Conservation (phyloP, 371 early-diverging fungal species). For the Mucor irregularis region DNA sequence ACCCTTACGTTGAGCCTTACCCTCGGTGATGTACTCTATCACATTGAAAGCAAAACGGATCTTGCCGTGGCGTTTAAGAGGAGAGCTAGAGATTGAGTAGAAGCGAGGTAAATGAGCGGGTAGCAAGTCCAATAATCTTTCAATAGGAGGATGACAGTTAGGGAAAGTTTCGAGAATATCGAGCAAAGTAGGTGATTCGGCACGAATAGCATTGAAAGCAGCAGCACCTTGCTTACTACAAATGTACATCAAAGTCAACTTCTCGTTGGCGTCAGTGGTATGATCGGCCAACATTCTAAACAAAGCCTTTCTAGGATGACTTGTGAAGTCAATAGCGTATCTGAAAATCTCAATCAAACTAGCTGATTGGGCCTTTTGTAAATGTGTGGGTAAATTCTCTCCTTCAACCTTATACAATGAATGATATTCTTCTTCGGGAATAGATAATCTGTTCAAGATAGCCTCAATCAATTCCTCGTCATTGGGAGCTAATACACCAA, state of each 20-base stretch:
- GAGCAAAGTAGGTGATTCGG: slow-evolving; percentile 68
- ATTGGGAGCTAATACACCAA: slow-evolving; percentile 85
- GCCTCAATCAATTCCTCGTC: slow-evolving; percentile 58
- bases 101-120: slow-evolving; percentile 83
- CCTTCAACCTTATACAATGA: slow-evolving; percentile 37
- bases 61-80: slow-evolving; percentile 46
- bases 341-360: slow-evolving; percentile 65
- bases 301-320: slow-evolving; percentile 76
- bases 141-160: slow-evolving; percentile 59
- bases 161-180: slow-evolving; percentile 83
- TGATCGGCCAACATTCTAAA: slow-evolving; percentile 82
- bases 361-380: slow-evolving; percentile 47
- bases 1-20: slow-evolving; percentile 62
- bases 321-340: slow-evolving; percentile 73
- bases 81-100: slow-evolving; percentile 83
- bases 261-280: slow-evolving; percentile 65
- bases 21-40: slow-evolving; percentile 65
- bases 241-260: slow-evolving; percentile 70
- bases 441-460: slow-evolving; percentile 45
- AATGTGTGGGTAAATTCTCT: slow-evolving; percentile 65
- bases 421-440: slow-evolving; percentile 38
- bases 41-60: slow-evolving; percentile 85
- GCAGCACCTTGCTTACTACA: slow-evolving; percentile 76
- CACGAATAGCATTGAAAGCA: slow-evolving; percentile 66
- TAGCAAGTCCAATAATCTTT: slow-evolving; percentile 72